A percentile compares a stretch with the other conserved stretches of the same genome.
These are phyloP conservation scores for Chaetomiaceae sp. DNA, from an alignment of 2,329 filamentous ascomycete genomes.

Conservation along the genomic window DNA sequence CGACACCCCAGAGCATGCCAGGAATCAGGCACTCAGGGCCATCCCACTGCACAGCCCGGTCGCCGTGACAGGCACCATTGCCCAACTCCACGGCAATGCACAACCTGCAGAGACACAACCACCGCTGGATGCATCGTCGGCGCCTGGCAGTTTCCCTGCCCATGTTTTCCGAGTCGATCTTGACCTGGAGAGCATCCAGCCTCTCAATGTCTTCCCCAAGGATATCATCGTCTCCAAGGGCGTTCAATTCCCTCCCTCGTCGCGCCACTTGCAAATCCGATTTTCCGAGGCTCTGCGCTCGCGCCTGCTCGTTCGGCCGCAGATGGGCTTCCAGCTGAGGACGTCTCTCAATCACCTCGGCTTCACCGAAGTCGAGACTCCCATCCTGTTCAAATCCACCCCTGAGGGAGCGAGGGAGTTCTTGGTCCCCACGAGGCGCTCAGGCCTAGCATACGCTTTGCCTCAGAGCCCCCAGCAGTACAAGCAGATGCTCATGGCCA, in stretches of 20 bases:
- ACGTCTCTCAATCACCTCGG: conserved; percentile 50
- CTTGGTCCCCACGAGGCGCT: conserved; percentile 76
- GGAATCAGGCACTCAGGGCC: conserved; percentile 40
- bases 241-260: conserved; percentile 66
- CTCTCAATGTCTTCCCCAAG: conserved; percentile 68
- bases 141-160: conserved; percentile 20
- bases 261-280: conserved; percentile 79
- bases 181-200: conserved; percentile 55
- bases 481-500: conserved; percentile 95
- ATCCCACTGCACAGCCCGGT: conserved; percentile 51
- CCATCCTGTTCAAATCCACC: conserved; percentile 93
- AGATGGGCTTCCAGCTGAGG: conserved; percentile 41
- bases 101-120: background rate
- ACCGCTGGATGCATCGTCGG: background rate
- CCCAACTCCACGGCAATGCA: conserved; percentile 23
- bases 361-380: conserved; percentile 83
- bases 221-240: conserved; percentile 73
- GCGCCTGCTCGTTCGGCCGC: conserved; percentile 66
- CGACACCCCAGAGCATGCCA: conserved; percentile 31
- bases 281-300: conserved; percentile 63
- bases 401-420: conserved; percentile 95
- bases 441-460: conserved; percentile 78
- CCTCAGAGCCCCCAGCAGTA: conserved; percentile 98
- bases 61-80: conserved; percentile 38
- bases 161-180: conserved; percentile 47